Base-by-base conservation (phyloP, 768 basidiomycete genomes). In the Russula emetica region DNA sequence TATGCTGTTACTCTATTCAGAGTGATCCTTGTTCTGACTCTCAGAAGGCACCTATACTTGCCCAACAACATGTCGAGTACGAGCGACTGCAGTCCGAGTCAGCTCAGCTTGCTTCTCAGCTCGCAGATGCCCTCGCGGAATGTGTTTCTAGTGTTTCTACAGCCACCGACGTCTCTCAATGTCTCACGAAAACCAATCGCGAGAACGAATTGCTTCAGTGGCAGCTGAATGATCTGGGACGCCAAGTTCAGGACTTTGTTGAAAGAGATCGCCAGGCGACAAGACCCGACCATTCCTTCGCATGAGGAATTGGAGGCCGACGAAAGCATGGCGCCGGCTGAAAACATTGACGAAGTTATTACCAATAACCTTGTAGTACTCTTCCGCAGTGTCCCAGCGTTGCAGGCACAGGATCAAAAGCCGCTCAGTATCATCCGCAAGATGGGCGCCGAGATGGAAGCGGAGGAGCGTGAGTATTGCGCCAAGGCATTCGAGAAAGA, bases 361-460 rank as follows among this genome's bases (percentile, higher is more conserved):
- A 87, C 92, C 20, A 90, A 90, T 70, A 83, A 94, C 69, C 83
- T 98, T n/a, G n/a, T n/a, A n/a, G 90, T 98, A 28, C 81, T 91
- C 36, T 98, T 94, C 85, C 81, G 81, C 50, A 89, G 86, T 0
- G 82, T 98, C n/a, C n/a, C n/a, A 16, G 78, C 82, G 13, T 77
- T 99, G n/a, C 94, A 98, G 71, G 82, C 86, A 47, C 94, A 96
- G 76, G 98, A 98, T 72, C 88, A 92, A 77, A 90, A 89, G 69
- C 76, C 98, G 26, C 78, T 98, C 53, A 86, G 83, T 73, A 86
- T 96, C 67, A 86, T 89, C 14, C 80, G 96, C 20, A 89, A 91
- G 60, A 79, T 98, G 44, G 93, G 90, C 6, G 75, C 80, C 44
- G 87, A 90, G 78, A 83, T 98, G 81, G 97, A 98, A 75, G 78